Evolutionary conservation across 805 yeast species (phyloP), one percentile per base, ranked within the genome.

Genomic region (Nakazawaea wickerhamii): DNA sequence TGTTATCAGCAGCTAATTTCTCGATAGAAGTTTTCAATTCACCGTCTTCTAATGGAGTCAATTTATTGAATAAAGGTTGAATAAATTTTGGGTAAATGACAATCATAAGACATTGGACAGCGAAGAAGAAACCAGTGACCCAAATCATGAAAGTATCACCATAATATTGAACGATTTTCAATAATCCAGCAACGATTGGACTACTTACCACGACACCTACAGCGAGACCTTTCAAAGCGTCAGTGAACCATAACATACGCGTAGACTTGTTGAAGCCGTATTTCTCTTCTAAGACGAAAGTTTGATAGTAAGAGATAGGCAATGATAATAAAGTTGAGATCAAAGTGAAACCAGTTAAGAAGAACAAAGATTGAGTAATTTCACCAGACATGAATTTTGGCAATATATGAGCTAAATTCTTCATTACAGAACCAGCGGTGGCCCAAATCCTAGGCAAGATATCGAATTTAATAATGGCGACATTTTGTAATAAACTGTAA

Each of bases 211-310:
- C 75, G 36, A 73, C 55, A 26, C 76, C 60, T 37, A 93, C 65
- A 1, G 69, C 45, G 30, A 73, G 59, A 22, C 75, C 62, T 63
- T 91, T 93, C 48, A 88, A 36, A 48, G 69, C 65, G 61, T 93
- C 99, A 20, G 75, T 57, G 20, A 85, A 43, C 85, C 95, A 93
- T 39, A 88, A 67, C 39, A 68, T 64, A 14, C 71, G 47, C 3
- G 97, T 91, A 51, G 77, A 71, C 63, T 93, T 93, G 68, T 93
- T 93, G 68, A 93, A 93, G 1, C 99, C 99, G 55, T 73, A 91
- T 63, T 78, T 78, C 60, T 91, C 96, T 64, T 93, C 99, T 52
- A 93, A 70, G 13, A 89, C 90, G 66, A 93, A 93, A 53, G 84
- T 83, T 45, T 75, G 68, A 63, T 89, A 90, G 59, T 84, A 80